phyloP scores from a whole-genome alignment of 2,329 filamentous ascomycete genomes.

The Aspergillus fructus region DNA sequence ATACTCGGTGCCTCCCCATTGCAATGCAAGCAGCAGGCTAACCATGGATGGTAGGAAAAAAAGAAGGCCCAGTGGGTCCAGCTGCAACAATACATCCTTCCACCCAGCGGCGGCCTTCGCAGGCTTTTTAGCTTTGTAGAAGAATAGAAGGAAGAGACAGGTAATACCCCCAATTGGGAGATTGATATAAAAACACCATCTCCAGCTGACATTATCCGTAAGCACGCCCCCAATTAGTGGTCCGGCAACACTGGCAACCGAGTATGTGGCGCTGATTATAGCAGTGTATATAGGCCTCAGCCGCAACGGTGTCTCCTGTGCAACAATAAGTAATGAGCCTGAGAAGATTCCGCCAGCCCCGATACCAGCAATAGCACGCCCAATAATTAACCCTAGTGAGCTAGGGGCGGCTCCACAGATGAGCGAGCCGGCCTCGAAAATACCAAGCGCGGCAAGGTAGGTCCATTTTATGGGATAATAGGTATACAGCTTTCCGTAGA shows the following conservation, averaged over 20 bases:
- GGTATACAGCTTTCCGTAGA: neutral
- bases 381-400: neutral
- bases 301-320: neutral
- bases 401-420: neutral
- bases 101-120: too few relatives aligned
- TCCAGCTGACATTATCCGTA: slow-evolving; percentile 25
- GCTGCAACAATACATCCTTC: too few relatives aligned
- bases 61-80: too few relatives aligned
- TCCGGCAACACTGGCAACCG: neutral
- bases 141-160: slow-evolving; percentile 41
- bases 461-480: neutral
- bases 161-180: slow-evolving; percentile 47
- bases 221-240: slow-evolving; percentile 15
- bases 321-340: neutral
- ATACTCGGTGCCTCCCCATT: too few relatives aligned
- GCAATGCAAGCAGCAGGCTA: too few relatives aligned
- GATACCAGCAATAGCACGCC: neutral
- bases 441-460: neutral
- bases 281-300: neutral
- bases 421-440: neutral
- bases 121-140: too few relatives aligned
- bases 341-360: neutral
- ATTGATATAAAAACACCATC: slow-evolving; percentile 58
- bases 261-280: neutral
- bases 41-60: too few relatives aligned